phyloP scores from a whole-genome alignment of 352 stramenopile genomes.

The Globisporangium nodosum region DNA sequence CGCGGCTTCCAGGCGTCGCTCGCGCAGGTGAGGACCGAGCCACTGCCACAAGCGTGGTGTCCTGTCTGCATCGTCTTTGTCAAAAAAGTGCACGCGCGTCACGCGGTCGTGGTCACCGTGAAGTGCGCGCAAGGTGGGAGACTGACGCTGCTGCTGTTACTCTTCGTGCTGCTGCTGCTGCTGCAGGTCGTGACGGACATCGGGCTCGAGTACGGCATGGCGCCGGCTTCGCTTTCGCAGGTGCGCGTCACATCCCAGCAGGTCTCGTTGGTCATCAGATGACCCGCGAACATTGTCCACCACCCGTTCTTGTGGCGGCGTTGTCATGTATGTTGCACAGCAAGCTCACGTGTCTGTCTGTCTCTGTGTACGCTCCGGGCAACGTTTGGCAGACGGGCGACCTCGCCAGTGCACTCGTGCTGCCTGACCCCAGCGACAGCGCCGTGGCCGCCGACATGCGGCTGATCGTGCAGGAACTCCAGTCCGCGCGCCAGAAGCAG shows the following conservation, averaged over 20 bases:
- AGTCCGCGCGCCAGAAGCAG: conserved; percentile 20
- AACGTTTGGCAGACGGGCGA: conserved; percentile 11
- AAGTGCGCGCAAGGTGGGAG: background rate
- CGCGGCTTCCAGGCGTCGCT: conserved; percentile 20
- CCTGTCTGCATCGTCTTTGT: conserved; percentile 9
- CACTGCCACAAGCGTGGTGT: background rate
- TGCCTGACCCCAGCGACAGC: background rate
- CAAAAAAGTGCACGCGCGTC: conserved; percentile 1
- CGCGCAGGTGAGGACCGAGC: conserved; percentile 10
- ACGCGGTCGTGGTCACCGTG: background rate
- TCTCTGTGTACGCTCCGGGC: conserved; percentile 1
- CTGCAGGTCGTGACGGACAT: conserved; percentile 19
- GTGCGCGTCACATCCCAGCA: conserved; percentile 3
- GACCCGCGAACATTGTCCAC: background rate
- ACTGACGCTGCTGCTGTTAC: background rate
- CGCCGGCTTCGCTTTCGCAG: conserved; percentile 5
- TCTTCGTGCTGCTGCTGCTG: background rate
- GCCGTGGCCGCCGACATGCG: conserved; percentile 9
- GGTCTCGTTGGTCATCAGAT: background rate
- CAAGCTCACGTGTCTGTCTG: background rate
- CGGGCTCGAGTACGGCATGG: conserved; percentile 15
- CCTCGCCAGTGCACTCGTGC: background rate
- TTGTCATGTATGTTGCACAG: background rate
- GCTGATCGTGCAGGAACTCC: conserved; percentile 19
- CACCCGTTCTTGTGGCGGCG: background rate